Conservation (phyloP, 2,329 filamentous ascomycete genomes). For the Neoscytalidium dimidiatum region DNA sequence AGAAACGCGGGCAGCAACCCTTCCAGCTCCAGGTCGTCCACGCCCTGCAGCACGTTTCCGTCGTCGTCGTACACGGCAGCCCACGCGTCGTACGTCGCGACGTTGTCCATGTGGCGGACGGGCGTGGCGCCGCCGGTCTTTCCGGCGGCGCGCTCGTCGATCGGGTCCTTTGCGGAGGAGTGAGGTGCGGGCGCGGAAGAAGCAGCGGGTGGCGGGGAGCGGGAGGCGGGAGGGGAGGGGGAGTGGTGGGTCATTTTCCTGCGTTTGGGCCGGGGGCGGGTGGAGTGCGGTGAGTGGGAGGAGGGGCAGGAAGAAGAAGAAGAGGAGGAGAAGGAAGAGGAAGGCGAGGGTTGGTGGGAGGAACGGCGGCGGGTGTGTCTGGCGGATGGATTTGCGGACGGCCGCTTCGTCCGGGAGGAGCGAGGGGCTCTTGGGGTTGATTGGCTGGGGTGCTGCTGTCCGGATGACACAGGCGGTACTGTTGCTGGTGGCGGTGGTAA, state of each 20-base stretch:
- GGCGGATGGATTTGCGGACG: neutral
- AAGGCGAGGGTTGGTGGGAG: neutral
- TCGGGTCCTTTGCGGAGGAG: neutral
- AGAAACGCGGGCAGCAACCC: slow-evolving; percentile 54
- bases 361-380: neutral
- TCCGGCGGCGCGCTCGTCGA: neutral
- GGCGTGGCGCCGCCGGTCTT: slow-evolving; percentile 28
- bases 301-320: neutral
- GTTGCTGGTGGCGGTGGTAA: neutral
- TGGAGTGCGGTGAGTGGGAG: neutral
- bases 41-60: slow-evolving; percentile 65
- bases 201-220: neutral
- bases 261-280: neutral
- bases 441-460: neutral
- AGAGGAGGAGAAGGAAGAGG: neutral
- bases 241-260: neutral
- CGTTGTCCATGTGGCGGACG: slow-evolving; percentile 40
- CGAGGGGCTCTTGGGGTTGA: neutral
- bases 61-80: slow-evolving; percentile 64
- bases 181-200: neutral
- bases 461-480: neutral
- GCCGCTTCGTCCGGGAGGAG: neutral
- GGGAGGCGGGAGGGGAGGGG: neutral
- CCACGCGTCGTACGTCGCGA: slow-evolving; percentile 53
- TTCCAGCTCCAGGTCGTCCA: slow-evolving; percentile 61